These are phyloP conservation scores for Acacia acuminata DNA, from an alignment of 306 rosid genomes.

Conservation along the genomic window DNA sequence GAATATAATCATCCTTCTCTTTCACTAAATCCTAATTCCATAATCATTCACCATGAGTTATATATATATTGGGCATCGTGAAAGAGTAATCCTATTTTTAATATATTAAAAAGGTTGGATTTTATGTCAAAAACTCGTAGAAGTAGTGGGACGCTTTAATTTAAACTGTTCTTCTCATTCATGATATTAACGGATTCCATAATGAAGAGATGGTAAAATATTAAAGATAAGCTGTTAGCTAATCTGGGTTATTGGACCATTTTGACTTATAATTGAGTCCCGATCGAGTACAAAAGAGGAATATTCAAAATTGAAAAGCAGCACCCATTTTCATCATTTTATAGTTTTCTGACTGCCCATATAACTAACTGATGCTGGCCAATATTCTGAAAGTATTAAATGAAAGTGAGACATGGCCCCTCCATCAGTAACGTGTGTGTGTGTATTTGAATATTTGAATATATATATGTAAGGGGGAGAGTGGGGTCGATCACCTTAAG, in stretches of 20 bases:
- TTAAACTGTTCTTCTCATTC: neutral
- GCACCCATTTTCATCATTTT: constrained; percentile 47
- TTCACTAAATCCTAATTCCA: constrained; percentile 28
- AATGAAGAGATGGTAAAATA: neutral
- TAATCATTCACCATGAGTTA: neutral
- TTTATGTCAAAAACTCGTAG: neutral
- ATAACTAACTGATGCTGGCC: constrained; percentile 25
- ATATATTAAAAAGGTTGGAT: neutral
- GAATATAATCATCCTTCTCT: constrained; percentile 29
- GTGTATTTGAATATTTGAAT: constrained; percentile 13
- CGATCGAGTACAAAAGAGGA: constrained; percentile 60
- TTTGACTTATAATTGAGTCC: constrained; percentile 49
- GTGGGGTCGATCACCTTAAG: constrained; percentile 47
- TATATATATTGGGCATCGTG: neutral
- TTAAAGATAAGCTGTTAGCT: neutral
- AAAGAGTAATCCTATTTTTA: neutral
- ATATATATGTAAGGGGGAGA: constrained; percentile 26
- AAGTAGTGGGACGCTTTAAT: neutral
- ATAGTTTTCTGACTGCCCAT: constrained; percentile 38
- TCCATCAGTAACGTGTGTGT: constrained; percentile 32
- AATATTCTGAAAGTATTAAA: constrained; percentile 41
- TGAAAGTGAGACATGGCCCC: constrained; percentile 53
- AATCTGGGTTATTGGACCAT: constrained; percentile 30
- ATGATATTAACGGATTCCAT: neutral
- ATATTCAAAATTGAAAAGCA: constrained; percentile 70